Base-by-base conservation (phyloP, 2,329 filamentous ascomycete genomes). In the Colletotrichum lentis region DNA sequence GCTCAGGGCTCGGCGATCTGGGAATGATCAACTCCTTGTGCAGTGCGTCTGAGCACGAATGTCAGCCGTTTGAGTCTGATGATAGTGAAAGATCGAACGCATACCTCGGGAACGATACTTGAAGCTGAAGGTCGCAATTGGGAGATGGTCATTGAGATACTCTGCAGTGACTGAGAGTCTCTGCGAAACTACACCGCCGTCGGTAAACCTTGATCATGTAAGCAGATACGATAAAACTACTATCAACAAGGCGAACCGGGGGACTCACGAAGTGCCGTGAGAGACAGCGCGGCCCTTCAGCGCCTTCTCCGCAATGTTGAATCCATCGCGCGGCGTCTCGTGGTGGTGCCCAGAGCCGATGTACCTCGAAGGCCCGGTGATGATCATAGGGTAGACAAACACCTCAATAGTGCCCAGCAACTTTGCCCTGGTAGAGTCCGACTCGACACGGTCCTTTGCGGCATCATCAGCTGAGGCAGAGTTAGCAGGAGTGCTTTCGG, bases 31-130 rank as follows among this genome's bases (percentile, higher is more conserved):
- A 53, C 44, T 74, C 70, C 14, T 58, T 53, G 43, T 72, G 62
- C 6, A 74, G 69, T 16, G 73, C 71, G 37, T 71, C 73, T 73
- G 11, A 6, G 12, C 31, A 35, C 31, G 7, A 41, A 22, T 39
- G 62, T 66, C 20, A 66, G 63, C 20, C 27, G 18, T 14, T 18
- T 7, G 12, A 6, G 1, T 18, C 10, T 8, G 5, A 7, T 18
- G 14, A 2, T 5, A 12, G 1, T 1, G 3, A 6, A 46, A 11
- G 6, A 11, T 39, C 2, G 14, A 24, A 16, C 31, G 7, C 70
- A 20, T 65, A 73, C 73, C 67, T 37, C 63, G 59, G 22, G 70
- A 73, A 14, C 73, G 68, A 46, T 76, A 76, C 31, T 72, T 73
- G 66, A 76, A 75, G 41, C 31, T 69, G 56, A 73, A 74, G 24